Evolutionary conservation across 768 basidiomycete species (phyloP).

Genomic region (Hebeloma cylindrosporum): DNA sequence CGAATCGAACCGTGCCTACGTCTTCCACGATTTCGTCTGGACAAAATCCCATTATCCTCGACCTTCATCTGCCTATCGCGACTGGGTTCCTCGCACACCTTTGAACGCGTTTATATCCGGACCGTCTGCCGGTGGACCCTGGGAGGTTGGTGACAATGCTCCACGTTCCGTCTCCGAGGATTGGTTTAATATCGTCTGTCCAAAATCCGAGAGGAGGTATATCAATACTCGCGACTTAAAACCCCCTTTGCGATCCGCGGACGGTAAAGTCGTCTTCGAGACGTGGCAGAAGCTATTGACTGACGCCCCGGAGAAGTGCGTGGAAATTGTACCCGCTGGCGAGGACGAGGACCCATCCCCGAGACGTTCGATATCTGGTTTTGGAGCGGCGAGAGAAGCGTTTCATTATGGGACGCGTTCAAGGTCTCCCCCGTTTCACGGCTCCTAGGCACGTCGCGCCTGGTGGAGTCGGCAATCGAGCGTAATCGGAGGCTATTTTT

Average conservation of each 20-base stretch:
- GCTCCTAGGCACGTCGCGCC: constrained; percentile 40
- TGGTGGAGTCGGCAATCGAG: constrained; percentile 43
- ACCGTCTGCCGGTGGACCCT: constrained; percentile 46
- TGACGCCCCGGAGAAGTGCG: constrained; percentile 43
- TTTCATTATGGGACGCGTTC: constrained; percentile 46
- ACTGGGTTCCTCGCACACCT: constrained; percentile 35
- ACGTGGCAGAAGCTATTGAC: constrained; percentile 40
- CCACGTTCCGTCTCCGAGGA: constrained; percentile 47
- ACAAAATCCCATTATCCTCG: constrained; percentile 45
- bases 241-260: constrained; percentile 27
- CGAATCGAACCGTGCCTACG: constrained; percentile 49
- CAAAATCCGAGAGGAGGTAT: constrained; percentile 35
- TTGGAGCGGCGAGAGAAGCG: constrained; percentile 39
- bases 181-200: constrained; percentile 50
- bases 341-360: constrained; percentile 37
- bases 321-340: constrained; percentile 41
- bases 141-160: constrained; percentile 38
- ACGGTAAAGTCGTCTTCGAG: constrained; percentile 37
- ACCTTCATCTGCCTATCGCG: constrained; percentile 27
- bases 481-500: constrained; percentile 42
- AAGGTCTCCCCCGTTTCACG: constrained; percentile 43
- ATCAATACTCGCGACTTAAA: constrained; percentile 43
- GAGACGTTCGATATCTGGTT: constrained; percentile 50
- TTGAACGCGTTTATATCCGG: constrained; percentile 47
- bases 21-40: constrained; percentile 52